A percentile compares a stretch with the other conserved stretches of the same genome.
Conservation (phyloP, 169 alveolate genomes). For the Theileria annulata region DNA sequence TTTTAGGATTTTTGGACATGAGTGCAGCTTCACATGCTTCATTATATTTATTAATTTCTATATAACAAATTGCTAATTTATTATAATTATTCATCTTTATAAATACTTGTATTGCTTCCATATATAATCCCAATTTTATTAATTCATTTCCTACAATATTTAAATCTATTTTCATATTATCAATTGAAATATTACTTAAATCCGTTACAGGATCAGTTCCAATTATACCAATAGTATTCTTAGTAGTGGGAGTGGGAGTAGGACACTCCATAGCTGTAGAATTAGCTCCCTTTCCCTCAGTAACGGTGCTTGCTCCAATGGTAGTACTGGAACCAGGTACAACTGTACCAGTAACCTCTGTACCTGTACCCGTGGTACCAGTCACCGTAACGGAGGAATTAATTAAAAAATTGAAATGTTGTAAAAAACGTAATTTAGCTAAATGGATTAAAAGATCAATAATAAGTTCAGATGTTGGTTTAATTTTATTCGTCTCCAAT, state of each 20-base stretch:
- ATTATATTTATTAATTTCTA: constrained; percentile 90
- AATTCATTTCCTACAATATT: constrained; percentile 70
- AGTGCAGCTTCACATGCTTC: constrained; percentile 98
- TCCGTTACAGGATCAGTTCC: too few relatives aligned
- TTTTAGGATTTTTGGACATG: constrained; percentile 97
- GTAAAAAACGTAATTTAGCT: too few relatives aligned
- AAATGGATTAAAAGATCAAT: constrained; percentile 68
- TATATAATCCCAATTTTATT: constrained; percentile 81
- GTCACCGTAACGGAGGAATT: constrained; percentile 52
- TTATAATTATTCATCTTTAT: constrained; percentile 93
- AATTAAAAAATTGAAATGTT: too few relatives aligned
- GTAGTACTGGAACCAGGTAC: too few relatives aligned
- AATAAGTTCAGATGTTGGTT: constrained; percentile 63
- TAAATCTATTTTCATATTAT: constrained; percentile 56
- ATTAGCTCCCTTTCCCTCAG: too few relatives aligned
- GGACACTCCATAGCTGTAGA: too few relatives aligned
- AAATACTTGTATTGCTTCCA: constrained; percentile 92
- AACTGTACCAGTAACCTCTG: too few relatives aligned
- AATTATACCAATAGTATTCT: too few relatives aligned
- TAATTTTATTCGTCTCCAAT: constrained; percentile 29
- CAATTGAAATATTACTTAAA: constrained; percentile 1
- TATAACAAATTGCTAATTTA: constrained; percentile 94
- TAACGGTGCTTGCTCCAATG: too few relatives aligned
- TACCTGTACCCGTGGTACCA: too few relatives aligned
- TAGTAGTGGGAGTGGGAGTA: too few relatives aligned